Evolutionary conservation across 495 filamentous ascomycete species (phyloP), one percentile per base, ranked within the genome.

Genomic region (Gamarada debralockiae): DNA sequence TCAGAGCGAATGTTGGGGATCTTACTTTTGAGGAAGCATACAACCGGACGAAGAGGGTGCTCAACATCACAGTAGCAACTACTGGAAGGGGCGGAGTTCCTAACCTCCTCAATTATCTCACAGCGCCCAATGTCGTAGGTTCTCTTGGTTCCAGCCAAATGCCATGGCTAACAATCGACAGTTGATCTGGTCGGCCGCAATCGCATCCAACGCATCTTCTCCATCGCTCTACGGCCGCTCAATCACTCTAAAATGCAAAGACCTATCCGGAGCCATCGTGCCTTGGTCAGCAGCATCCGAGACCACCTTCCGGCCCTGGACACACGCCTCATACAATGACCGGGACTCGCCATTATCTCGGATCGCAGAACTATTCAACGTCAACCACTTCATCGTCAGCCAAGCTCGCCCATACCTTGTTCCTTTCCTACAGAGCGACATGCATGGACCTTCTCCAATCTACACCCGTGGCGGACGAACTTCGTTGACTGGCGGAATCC

Each of bases 11-110:
- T 60, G 81, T 96, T 3, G 92, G 90, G 7, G 87, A 95, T 58
- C 63, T 96, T 18, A 97, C 92, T 0, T 97, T 97, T 59, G 89
- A 96, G 70, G 92, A 97, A 67, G 92, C 92, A 2, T 96, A 92
- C 64, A 76, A 83, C 29, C 78, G 82, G 42, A 96, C 90, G 10
- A 93, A 92, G 62, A 75, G 90, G 25, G 85, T 96, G 20, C 74
- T 97, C 54, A 96, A 96, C 64, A 96, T 97, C 64, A 96, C 90
- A 1, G 84, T 97, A 36, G 85, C 86, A 1, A 86, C 85, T 2
- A 79, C 79, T 8, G 81, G 80, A 12, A 76, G 84, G 37, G 82
- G 82, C n/a, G 89, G 87, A 41, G 81, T 89, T 2, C 92, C 92
- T 8, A 90, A 86, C 52, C 67, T 96, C 18, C 76, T 97, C 6